Percentiles rank a stretch among this genome's conserved stretches.
These are phyloP conservation scores for Pseudozyma tsukubaensis DNA, from an alignment of 1,284 basidiomycete genomes.

Conservation along the genomic window DNA sequence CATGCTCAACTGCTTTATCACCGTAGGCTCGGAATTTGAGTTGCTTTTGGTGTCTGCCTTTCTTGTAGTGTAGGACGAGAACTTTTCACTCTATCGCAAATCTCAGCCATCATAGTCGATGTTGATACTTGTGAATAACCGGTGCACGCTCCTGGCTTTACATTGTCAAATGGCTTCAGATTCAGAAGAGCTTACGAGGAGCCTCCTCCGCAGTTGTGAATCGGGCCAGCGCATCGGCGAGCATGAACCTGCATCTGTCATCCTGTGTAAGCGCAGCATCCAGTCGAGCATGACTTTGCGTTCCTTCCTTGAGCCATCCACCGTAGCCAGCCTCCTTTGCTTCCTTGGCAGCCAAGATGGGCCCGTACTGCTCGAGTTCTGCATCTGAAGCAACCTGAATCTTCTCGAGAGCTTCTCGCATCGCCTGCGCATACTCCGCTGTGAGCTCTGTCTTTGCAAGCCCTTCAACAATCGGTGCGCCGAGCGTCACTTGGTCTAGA, in stretches of 20 bases:
- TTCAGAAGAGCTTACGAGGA: conserved; percentile 17
- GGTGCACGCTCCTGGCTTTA: no score
- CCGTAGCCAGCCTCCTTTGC: conserved; percentile 16
- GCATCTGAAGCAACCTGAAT: conserved; percentile 7
- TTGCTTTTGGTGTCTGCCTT: no score
- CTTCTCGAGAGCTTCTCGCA: conserved; percentile 6
- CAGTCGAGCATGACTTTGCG: conserved; percentile 8
- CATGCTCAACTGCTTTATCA: no score
- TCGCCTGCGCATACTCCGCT: background rate
- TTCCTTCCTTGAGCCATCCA: conserved; percentile 22
- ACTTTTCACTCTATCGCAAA: no score
- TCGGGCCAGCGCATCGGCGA: conserved; percentile 23
- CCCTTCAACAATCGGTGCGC: conserved; percentile 18
- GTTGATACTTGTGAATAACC: no score
- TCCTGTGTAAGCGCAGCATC: conserved; percentile 11
- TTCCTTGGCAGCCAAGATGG: conserved; percentile 8
- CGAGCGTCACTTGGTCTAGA: conserved; percentile 26
- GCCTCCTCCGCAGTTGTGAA: conserved; percentile 18
- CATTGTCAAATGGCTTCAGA: no score
- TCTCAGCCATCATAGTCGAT: no score
- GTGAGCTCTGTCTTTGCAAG: conserved; percentile 19
- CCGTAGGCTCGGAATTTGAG: no score
- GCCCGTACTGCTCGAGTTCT: conserved; percentile 19
- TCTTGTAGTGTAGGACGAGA: no score
- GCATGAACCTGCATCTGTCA: conserved; percentile 24